Evolutionary conservation across 306 rosid species (phyloP).

Genomic region (Castanea mollissima): DNA sequence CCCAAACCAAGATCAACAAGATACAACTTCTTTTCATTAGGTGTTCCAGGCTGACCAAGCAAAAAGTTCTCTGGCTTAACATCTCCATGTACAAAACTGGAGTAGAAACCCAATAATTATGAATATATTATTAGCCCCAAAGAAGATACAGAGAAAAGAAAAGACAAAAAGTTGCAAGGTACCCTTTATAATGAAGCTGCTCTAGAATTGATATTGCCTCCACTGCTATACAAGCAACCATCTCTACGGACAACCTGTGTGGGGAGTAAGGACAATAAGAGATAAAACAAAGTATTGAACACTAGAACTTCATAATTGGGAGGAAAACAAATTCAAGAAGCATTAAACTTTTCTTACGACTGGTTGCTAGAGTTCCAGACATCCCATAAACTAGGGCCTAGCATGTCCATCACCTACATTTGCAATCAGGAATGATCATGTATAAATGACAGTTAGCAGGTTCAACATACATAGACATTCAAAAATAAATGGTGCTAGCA

Average conservation of each 20-base stretch:
- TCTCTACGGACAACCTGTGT: constrained; percentile 75
- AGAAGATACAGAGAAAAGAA: neutral
- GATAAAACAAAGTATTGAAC: neutral
- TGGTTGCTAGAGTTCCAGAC: constrained; percentile 72
- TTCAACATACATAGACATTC: neutral
- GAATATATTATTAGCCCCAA: neutral
- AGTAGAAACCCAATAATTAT: neutral
- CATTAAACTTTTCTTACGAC: constrained; percentile 27
- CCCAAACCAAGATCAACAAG: constrained; percentile 96
- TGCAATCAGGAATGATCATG: neutral
- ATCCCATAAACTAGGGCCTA: constrained; percentile 97
- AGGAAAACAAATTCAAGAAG: neutral
- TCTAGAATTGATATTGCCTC: constrained; percentile 97
- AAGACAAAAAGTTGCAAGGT: constrained; percentile 2
- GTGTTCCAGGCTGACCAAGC: constrained; percentile 87
- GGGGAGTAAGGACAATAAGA: neutral
- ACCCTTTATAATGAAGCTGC: constrained; percentile 94
- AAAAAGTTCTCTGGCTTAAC: constrained; percentile 95
- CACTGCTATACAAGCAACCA: constrained; percentile 95
- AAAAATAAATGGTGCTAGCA: neutral
- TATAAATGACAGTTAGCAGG: neutral
- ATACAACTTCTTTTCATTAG: constrained; percentile 86
- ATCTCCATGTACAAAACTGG: constrained; percentile 88
- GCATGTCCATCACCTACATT: constrained; percentile 90
- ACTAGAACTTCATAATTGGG: neutral